phyloP scores from a whole-genome alignment of 495 filamentous ascomycete genomes.

The Zalerion maritima region DNA sequence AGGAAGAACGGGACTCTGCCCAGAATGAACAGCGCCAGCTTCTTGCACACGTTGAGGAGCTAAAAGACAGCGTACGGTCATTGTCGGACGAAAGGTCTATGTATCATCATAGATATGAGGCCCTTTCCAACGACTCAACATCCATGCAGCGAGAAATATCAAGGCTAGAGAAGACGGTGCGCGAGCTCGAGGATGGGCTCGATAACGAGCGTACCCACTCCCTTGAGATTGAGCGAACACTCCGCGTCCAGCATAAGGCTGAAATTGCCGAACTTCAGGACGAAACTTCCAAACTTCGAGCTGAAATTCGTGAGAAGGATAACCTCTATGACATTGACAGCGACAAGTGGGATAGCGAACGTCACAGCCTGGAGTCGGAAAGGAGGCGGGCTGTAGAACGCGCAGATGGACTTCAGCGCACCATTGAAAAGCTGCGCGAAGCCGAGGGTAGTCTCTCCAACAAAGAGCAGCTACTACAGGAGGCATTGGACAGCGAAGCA shows the following conservation, averaged over 20 bases:
- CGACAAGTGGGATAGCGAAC: conserved; percentile 56
- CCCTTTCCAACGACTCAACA: conserved; percentile 51
- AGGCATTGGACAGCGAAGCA: conserved; percentile 34
- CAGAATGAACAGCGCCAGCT: conserved; percentile 23
- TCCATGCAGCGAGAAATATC: conserved; percentile 49
- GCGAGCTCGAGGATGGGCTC: conserved; percentile 43
- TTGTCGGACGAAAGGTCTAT: conserved; percentile 52
- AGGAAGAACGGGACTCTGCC: conserved; percentile 24
- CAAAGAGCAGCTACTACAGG: conserved; percentile 49
- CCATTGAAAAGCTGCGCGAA: conserved; percentile 58
- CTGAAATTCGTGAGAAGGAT: conserved; percentile 61
- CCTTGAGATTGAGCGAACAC: conserved; percentile 40
- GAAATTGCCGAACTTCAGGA: conserved; percentile 48
- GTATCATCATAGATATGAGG: conserved; percentile 52
- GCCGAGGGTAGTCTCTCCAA: conserved; percentile 49
- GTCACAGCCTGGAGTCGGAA: conserved; percentile 47
- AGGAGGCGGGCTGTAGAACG: conserved; percentile 54
- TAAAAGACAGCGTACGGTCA: conserved; percentile 23
- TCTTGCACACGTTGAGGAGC: conserved; percentile 41
- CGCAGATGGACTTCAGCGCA: conserved; percentile 52
- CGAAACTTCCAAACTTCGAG: conserved; percentile 52
- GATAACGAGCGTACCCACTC: conserved; percentile 46
- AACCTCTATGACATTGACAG: conserved; percentile 52
- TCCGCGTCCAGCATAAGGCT: conserved; percentile 43
- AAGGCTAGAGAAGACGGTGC: conserved; percentile 37